Conservation (phyloP, 2,329 filamentous ascomycete species). For the Endothia cerciana region DNA sequence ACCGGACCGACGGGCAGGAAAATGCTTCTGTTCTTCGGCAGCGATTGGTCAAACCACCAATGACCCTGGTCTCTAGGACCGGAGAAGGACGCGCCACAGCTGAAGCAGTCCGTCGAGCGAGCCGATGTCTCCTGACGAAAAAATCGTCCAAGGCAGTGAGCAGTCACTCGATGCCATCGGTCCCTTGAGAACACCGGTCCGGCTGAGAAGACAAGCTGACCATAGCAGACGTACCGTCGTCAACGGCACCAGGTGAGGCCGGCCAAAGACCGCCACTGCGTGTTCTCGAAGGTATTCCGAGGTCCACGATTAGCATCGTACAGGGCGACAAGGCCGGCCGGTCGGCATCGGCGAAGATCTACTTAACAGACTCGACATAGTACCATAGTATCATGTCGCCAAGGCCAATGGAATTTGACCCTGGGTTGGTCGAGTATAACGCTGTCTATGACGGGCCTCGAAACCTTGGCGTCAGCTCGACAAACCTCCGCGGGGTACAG, state of each 20-base stretch:
- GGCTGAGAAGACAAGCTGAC: not conserved
- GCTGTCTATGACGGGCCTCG: not conserved
- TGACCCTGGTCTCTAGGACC: not conserved
- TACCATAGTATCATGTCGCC: not conserved
- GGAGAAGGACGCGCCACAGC: conserved; percentile 15
- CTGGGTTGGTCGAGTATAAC: not conserved
- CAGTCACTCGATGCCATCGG: not conserved
- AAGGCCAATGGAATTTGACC: not conserved
- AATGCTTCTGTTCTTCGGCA: conserved; percentile 25
- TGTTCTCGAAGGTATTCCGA: not conserved
- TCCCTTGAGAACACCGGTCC: not conserved
- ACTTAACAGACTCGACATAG: conserved; percentile 2
- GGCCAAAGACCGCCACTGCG: conserved; percentile 1
- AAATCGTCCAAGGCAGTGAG: not conserved
- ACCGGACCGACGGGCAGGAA: conserved; percentile 34
- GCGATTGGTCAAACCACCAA: conserved; percentile 10
- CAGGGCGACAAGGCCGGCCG: not conserved
- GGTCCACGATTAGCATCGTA: not conserved
- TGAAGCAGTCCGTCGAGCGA: conserved; percentile 5
- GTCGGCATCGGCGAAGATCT: not conserved
- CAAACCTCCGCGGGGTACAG: not conserved
- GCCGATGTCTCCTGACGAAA: not conserved
- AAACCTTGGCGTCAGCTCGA: conserved; percentile 7
- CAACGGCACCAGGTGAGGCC: not conserved
- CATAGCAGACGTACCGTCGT: not conserved